Conservation (phyloP, 192 early-diverging fungal species). For the Backusella morwellensis region DNA sequence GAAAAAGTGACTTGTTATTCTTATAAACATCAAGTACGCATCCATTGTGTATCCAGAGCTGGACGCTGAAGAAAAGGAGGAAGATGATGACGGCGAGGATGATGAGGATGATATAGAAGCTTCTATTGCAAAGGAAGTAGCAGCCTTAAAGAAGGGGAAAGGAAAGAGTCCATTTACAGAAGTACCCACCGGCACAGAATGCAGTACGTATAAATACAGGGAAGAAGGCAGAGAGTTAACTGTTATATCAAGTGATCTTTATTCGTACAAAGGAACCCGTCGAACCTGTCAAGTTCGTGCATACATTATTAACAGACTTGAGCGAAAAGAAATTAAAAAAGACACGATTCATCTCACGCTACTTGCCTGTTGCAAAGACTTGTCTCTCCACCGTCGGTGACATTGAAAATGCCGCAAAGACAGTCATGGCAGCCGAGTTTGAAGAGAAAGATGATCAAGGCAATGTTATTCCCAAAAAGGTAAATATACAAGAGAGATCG, state of each 20-base stretch:
- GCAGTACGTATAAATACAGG: conserved; percentile 35
- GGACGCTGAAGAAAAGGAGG: conserved; percentile 13
- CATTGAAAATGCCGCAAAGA: conserved; percentile 41
- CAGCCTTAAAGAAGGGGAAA: conserved; percentile 43
- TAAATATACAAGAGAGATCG: neutral
- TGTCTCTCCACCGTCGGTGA: conserved; percentile 48
- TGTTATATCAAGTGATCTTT: conserved; percentile 40
- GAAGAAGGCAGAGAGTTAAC: neutral
- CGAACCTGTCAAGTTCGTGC: conserved; percentile 39
- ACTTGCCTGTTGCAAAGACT: conserved; percentile 52
- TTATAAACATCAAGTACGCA: conserved; percentile 1
- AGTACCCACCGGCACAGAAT: conserved; percentile 48
- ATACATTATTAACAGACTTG: conserved; percentile 27
- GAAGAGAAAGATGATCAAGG: conserved; percentile 32
- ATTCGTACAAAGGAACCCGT: conserved; percentile 43
- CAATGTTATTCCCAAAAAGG: conserved; percentile 22
- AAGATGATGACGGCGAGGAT: conserved; percentile 28
- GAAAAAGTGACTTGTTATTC: neutral
- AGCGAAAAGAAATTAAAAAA: conserved; percentile 14
- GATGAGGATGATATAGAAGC: conserved; percentile 52
- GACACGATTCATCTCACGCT: conserved; percentile 44
- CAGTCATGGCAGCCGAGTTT: conserved; percentile 46
- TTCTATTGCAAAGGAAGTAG: conserved; percentile 53
- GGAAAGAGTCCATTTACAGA: conserved; percentile 44
- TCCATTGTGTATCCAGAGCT: neutral